Percentiles rank a stretch among this genome's conserved stretches.
phyloP scores from a whole-genome alignment of 2,329 filamentous ascomycete species.

The Diaporthe eres region DNA sequence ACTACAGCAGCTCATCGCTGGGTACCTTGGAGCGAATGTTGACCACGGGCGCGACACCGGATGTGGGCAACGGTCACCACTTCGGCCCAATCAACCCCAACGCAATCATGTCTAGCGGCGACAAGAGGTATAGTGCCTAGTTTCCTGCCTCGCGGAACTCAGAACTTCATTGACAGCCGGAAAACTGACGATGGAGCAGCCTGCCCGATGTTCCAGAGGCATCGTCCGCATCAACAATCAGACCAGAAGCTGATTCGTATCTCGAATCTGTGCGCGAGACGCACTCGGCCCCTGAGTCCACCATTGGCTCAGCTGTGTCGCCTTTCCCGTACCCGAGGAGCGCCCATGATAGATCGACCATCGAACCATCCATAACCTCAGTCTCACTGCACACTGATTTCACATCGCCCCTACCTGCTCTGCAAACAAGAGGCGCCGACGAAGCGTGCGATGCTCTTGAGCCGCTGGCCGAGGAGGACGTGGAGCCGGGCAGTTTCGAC shows the following conservation, averaged over 20 bases:
- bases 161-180: slow-evolving; percentile 1
- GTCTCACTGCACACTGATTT: slow-evolving; percentile 40
- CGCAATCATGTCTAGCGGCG: slow-evolving; percentile 18
- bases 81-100: slow-evolving; percentile 29
- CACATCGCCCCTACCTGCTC: slow-evolving; percentile 43
- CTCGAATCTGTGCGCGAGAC: slow-evolving; percentile 19
- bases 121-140: slow-evolving; percentile 37
- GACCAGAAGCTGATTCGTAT: slow-evolving; percentile 17
- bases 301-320: slow-evolving; percentile 14
- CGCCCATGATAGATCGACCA: slow-evolving; percentile 18
- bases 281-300: slow-evolving; percentile 4
- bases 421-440: slow-evolving; percentile 67
- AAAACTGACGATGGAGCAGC: slow-evolving; percentile 37
- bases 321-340: slow-evolving; percentile 12
- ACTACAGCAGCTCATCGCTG: slow-evolving; percentile 24
- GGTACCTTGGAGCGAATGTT: slow-evolving; percentile 34
- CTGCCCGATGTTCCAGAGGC: slow-evolving; percentile 36
- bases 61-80: neutral
- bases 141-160: neutral
- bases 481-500: slow-evolving; percentile 66
- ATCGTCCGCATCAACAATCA: slow-evolving; percentile 13
- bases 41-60: slow-evolving; percentile 14
- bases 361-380: slow-evolving; percentile 40
- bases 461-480: slow-evolving; percentile 55
- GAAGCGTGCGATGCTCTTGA: slow-evolving; percentile 66